phyloP scores from a whole-genome alignment of 2,329 filamentous ascomycete genomes.

The Neofusicoccum cordaticola region DNA sequence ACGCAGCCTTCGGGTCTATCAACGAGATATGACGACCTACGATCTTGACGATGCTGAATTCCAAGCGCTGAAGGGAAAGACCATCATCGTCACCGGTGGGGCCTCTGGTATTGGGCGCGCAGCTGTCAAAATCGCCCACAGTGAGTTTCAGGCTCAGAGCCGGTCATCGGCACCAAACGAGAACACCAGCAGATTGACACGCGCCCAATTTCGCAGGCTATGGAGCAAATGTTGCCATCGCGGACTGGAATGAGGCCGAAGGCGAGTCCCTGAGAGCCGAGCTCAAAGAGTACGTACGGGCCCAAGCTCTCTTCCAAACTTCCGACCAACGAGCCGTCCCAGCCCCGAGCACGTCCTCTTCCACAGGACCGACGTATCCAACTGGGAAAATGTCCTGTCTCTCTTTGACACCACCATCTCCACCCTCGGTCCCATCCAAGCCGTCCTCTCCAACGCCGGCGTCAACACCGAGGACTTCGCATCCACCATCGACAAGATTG shows the following conservation, averaged over 20 bases:
- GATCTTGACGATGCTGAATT: not conserved
- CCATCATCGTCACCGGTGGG: slow-evolving; percentile 25
- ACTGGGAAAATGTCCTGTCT: not conserved
- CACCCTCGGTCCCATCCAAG: slow-evolving; percentile 14
- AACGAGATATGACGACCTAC: not conserved
- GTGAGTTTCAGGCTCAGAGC: slow-evolving; percentile 9
- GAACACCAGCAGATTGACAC: not conserved
- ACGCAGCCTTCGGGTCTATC: no score
- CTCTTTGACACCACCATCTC: slow-evolving; percentile 13
- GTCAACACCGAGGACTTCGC: slow-evolving; percentile 18
- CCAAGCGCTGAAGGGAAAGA: slow-evolving; percentile 20
- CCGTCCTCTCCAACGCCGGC: slow-evolving; percentile 20
- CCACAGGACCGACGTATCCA: slow-evolving; percentile 6
- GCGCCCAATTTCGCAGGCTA: slow-evolving; percentile 17
- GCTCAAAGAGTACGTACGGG: slow-evolving; percentile 1
- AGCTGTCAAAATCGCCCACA: slow-evolving; percentile 23
- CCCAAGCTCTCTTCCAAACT: not conserved
- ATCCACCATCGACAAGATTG: slow-evolving; percentile 15
- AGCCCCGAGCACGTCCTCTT: slow-evolving; percentile 4
- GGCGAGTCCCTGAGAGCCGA: slow-evolving; percentile 19
- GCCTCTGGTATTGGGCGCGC: slow-evolving; percentile 24
- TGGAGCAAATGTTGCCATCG: slow-evolving; percentile 25
- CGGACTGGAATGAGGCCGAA: slow-evolving; percentile 22
- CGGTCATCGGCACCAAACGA: no score
- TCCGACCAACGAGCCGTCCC: not conserved